Base-by-base conservation (phyloP, 2,329 filamentous ascomycete species). In the Chaetothyriales sp. region DNA sequence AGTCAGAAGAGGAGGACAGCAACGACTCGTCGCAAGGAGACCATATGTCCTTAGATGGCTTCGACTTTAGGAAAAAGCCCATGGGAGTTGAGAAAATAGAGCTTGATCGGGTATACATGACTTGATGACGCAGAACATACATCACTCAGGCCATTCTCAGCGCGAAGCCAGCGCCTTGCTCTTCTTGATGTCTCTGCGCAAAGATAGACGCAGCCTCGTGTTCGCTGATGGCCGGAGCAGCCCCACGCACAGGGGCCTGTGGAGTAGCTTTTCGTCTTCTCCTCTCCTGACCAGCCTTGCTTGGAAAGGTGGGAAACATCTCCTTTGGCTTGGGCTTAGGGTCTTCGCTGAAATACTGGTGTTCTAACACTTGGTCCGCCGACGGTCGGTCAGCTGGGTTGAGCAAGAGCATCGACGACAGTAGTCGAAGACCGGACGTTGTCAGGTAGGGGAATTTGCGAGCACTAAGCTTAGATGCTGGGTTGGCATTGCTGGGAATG, bases 271-370 rank as follows among this genome's bases (percentile, higher is more conserved):
- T 74, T 40, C 79, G 74, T 57, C 86, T 74, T 60, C 89, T 74
- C 63, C 82, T 84, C 73, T 98, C 92, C 73, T 92, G 85, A 1
- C 89, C 88, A 0, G 92, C 92, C 68, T 94, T 95, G 61, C 86
- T 92, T 0, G 92, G 92, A 66, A 97, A 98, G 0, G 92, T 97
- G 2, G 92, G 92, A 65, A 98, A 97, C 82, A 98, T 84, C 61
- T 84, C 85, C 65, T 87, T 85, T 6, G 84, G 82, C 70, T 97
- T 97, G 1, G 89, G 87, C 55, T 85, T 85, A 0, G 92, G 92
- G 60, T 94, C 85, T 69, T 97, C 89, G 18, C 68, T 74, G 67
- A 98, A 98, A 67, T 94, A 98, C 37, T 81, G 74, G 66, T 95
- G 87, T 47, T 76, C 72, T 37, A 97, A 75, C 65, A 94, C 82